Evolutionary conservation across 2,329 filamentous ascomycete species (phyloP), one percentile per base, ranked within the genome.

Genomic region (Fusarium sterilihyphosum): DNA sequence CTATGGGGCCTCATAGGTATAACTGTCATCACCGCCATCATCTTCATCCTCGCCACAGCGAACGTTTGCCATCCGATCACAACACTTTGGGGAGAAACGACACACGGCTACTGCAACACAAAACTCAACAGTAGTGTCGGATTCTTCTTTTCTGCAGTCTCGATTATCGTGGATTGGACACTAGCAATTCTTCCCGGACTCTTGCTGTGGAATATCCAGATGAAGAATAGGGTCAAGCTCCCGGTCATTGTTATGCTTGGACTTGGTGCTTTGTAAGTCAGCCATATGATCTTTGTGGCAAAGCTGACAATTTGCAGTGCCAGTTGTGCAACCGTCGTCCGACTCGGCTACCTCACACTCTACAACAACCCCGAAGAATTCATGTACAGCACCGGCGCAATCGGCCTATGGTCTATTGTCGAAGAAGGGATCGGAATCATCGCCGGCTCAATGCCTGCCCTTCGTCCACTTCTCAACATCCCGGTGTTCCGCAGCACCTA

Each of bases 141-240:
- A 1, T 80, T 75, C 46, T 75, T 77, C 22, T 78, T 79, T 9
- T 80, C 79, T 1, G 79, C 74, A 3, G 59, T 73, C 2, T 77
- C 77, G 3, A 75, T 81, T 11, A 14, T 80, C 8, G 78, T 78
- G 3, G 79, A 81, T n/a, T 75, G 77, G 56, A 67, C 64, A 2
- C 38, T 80, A 13, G 78, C 79, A 3, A 68, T 77, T 10, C 63
- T 81, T 10, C 79, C 79, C 0, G 61, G 70, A 1, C 72, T 81
- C 5, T 41, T 81, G 33, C 60, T 81, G 1, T 78, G 78, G 61
- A 76, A 78, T 5, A 49, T 80, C 6, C 76, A 80, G 53, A 77
- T 81, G 77, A 76, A 74, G 37, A 59, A 60, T 1, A 67, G 62
- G 13, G 65, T 79, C 18, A 79, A 79, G 49, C 24, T 78, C 6